Evolutionary conservation across 805 yeast genomes (phyloP).

Genomic region (Starmerella bombicola): DNA sequence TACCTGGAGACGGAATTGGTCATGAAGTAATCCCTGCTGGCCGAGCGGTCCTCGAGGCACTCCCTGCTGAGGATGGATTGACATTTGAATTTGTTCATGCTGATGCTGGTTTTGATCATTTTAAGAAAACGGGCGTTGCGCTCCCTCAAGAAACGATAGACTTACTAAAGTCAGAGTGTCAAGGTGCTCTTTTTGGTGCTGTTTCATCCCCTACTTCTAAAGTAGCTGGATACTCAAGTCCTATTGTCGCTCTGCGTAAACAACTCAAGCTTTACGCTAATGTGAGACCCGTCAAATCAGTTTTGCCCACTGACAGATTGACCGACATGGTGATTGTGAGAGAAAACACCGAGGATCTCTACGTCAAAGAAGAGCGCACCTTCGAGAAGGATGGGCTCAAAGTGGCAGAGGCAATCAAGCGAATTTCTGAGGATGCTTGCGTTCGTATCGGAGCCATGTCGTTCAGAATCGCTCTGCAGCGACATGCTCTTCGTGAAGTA

Average conservation of each 20-base stretch:
- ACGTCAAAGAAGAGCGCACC: constrained; percentile 82
- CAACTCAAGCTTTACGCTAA: constrained; percentile 89
- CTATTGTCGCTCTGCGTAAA: constrained; percentile 97
- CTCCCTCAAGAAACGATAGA: constrained; percentile 86
- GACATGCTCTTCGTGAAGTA: constrained; percentile 63
- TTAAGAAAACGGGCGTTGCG: constrained; percentile 90
- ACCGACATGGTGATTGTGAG: constrained; percentile 97
- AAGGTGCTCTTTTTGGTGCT: constrained; percentile 96
- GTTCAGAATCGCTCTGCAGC: constrained; percentile 79
- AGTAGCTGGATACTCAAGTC: constrained; percentile 94
- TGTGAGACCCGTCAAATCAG: constrained; percentile 94
- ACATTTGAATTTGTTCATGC: constrained; percentile 76
- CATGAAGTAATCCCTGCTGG: constrained; percentile 98
- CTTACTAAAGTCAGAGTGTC: constrained; percentile 64
- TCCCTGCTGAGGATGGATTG: constrained; percentile 54
- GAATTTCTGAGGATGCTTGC: constrained; percentile 83
- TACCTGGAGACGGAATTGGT: constrained; percentile 98
- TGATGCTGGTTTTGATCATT: constrained; percentile 89
- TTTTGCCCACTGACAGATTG: constrained; percentile 70
- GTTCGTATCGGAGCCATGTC: constrained; percentile 82
- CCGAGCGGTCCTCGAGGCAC: constrained; percentile 66
- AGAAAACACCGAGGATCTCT: constrained; percentile 96
- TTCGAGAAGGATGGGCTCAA: constrained; percentile 67
- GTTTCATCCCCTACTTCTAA: constrained; percentile 86
- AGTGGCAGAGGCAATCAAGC: constrained; percentile 95